Evolutionary conservation across 139 green algal genomes (phyloP), one percentile per base, ranked within the genome.

Genomic region (Coelastrella sp.): DNA sequence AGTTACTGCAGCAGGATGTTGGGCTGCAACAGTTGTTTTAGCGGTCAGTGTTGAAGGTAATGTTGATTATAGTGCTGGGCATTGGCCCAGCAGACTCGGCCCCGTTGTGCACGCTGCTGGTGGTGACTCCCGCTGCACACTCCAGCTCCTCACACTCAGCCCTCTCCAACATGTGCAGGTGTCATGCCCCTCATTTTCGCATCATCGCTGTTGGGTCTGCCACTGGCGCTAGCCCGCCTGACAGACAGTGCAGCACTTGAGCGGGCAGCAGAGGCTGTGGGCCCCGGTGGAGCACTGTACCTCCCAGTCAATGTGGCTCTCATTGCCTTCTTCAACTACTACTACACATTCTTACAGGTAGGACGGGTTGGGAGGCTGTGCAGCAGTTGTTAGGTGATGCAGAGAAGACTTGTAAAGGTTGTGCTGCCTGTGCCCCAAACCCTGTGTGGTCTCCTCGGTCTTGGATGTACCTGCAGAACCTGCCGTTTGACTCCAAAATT

Each of bases 141-240:
- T 47, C 32, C 32, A 2, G 32, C 32, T 0, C 32, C 32, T 47
- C 32, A 47, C 32, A 47, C 32, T 47, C 32, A 47, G 32, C 1
- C 0, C 1, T 47, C 32, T 47, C 1, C 1, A 47, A 2, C 32
- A 47, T 47, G 32, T 47, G 10, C 66, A 90, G 98, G 98, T 71
- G 98, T 99, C 14, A 99, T 99, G 98, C 98, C 98, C 0, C 96
- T 99, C 92, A 99, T 99, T 92, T 99, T 99, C 91, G 94, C 97
- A 10, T 98, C 98, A 8, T 98, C 97, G 5, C 93, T 99, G 73
- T 93, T 99, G 60, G 95, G 97, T 1, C 92, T 99, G 65, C 98
- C 98, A n/a, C 91, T 95, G 14, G 95, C 95, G 5, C 82, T 98
- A 65, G 96, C 96, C 7, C 90, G 97, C 73, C 99, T 98, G 92